Percentiles rank a stretch among this genome's conserved stretches.
These are phyloP conservation scores for Tolypocladium guangdongense DNA, from an alignment of 2,329 filamentous ascomycete genomes.

Conservation along the genomic window DNA sequence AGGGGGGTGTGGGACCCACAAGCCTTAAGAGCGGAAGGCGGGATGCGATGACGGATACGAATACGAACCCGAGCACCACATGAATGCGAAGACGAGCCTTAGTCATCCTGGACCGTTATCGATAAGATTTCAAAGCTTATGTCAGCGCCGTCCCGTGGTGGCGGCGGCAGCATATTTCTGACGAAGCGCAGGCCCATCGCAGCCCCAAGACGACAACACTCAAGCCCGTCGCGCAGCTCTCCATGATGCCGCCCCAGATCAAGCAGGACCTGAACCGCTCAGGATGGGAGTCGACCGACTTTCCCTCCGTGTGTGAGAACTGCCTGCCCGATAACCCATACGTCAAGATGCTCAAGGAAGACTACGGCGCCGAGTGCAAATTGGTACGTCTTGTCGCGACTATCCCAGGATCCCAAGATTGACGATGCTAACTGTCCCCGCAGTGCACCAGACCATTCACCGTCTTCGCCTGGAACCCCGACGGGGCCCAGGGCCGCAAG, in stretches of 20 bases:
- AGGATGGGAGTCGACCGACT: slow-evolving; percentile 90
- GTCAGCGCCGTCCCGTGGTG: neutral
- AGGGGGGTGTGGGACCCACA: no score
- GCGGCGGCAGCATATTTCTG: neutral
- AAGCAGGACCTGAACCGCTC: slow-evolving; percentile 93
- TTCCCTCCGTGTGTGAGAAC: slow-evolving; percentile 80
- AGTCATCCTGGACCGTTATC: neutral
- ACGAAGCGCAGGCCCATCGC: neutral
- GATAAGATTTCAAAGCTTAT: neutral
- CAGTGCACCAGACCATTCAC: slow-evolving; percentile 89
- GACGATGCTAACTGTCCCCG: neutral
- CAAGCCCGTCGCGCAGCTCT: neutral
- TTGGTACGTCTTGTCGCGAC: slow-evolving; percentile 26
- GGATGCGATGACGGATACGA: slow-evolving; percentile 1
- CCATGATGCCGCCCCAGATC: slow-evolving; percentile 73
- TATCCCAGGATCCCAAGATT: neutral
- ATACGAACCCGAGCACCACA: slow-evolving; percentile 7
- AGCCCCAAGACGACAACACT: neutral
- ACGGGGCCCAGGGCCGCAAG: slow-evolving; percentile 76
- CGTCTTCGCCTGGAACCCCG: slow-evolving; percentile 88
- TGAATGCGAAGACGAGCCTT: neutral
- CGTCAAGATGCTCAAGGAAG: slow-evolving; percentile 98
- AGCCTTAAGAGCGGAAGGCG: no score
- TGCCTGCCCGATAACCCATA: slow-evolving; percentile 95
- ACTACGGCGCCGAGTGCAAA: slow-evolving; percentile 81